phyloP scores from a whole-genome alignment of 139 green algal species.

The Chlamydomonas sphaeroides region DNA sequence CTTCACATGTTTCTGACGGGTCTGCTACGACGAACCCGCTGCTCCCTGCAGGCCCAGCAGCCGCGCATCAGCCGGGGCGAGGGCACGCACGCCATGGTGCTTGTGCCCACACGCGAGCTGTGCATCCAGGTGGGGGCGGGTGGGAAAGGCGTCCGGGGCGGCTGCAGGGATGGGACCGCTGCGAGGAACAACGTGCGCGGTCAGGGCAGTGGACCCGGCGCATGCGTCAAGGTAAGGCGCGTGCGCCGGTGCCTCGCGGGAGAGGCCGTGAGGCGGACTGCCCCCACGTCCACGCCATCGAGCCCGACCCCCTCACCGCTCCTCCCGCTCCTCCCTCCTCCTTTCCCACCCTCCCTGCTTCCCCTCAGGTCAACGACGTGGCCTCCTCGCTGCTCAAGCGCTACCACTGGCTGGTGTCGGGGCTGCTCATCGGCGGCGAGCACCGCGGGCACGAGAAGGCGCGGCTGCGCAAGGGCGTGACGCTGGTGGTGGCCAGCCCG shows the following conservation, averaged over 20 bases:
- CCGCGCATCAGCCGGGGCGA: constrained; percentile 71
- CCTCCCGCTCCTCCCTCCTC: no score
- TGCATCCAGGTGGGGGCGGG: constrained; percentile 62
- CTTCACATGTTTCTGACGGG: background rate
- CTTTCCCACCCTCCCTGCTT: no score
- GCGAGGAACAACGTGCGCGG: no score
- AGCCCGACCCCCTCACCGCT: no score
- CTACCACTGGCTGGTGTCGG: constrained; percentile 61
- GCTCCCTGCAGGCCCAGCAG: background rate
- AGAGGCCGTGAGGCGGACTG: no score
- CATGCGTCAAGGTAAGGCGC: no score
- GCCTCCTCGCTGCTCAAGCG: constrained; percentile 27
- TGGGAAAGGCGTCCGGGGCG: constrained; percentile 31
- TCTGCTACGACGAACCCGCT: no score
- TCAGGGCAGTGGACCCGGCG: no score
- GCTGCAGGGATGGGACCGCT: no score
- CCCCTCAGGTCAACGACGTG: constrained; percentile 48
- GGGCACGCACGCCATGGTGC: constrained; percentile 81
- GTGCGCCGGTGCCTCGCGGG: no score
- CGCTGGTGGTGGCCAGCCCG: constrained; percentile 86
- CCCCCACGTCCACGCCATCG: no score
- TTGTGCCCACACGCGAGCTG: constrained; percentile 92
- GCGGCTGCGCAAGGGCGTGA: constrained; percentile 91
- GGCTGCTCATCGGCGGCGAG: constrained; percentile 77
- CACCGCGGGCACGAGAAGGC: constrained; percentile 94